These are phyloP conservation scores for Grifola frondosa DNA, from an alignment of 1,284 basidiomycete species.

Conservation along the genomic window DNA sequence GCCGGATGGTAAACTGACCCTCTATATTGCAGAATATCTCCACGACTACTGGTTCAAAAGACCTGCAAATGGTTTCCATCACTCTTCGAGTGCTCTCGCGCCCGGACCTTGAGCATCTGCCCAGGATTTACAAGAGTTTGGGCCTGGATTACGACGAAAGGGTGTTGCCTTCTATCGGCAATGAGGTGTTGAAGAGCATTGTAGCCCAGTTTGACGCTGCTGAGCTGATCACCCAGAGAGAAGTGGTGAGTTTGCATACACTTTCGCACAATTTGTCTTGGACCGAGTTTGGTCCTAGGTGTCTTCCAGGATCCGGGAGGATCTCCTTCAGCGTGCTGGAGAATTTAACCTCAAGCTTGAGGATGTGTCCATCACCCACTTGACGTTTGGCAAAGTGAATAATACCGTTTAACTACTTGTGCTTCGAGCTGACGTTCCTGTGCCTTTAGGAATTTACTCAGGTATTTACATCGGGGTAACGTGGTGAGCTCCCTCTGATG, in stretches of 20 bases:
- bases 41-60: conserved; percentile 94
- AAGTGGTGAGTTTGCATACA: conserved; percentile 79
- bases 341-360: conserved; percentile 97
- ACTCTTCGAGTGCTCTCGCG: conserved; percentile 95
- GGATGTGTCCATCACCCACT: conserved; percentile 94
- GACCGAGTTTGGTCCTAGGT: conserved; percentile 48
- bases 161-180: conserved; percentile 91
- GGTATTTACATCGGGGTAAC: conserved; percentile 29
- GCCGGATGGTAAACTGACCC: not conserved
- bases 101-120: conserved; percentile 85
- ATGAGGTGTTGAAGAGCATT: conserved; percentile 97
- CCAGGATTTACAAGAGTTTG: conserved; percentile 94
- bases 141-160: conserved; percentile 98
- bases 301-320: conserved; percentile 91
- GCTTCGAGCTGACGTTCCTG: conserved; percentile 26
- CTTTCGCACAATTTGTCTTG: not conserved
- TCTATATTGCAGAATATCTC: conserved; percentile 77
- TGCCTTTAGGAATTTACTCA: conserved; percentile 74
- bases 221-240: conserved; percentile 89
- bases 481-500: conserved; percentile 7
- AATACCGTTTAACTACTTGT: not conserved
- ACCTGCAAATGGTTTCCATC: conserved; percentile 97
- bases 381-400: conserved; percentile 77
- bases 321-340: conserved; percentile 89
- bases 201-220: conserved; percentile 99